Base-by-base conservation (phyloP, 345 rosid genomes). In the Camelina sativa region DNA sequence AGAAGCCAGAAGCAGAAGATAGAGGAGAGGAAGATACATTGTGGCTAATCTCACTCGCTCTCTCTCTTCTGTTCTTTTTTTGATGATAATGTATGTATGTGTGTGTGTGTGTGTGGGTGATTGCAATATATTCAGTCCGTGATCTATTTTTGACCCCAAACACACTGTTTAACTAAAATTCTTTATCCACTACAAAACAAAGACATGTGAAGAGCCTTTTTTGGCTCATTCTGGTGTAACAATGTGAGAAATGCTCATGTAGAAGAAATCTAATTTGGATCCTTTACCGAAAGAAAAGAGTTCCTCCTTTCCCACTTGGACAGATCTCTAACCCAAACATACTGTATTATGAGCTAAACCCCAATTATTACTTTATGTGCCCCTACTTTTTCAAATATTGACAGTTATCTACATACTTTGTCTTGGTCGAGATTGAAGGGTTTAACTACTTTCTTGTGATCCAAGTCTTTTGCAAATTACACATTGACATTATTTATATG, bases 181-280 rank as follows among this genome's bases (percentile, higher is more conserved):
- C 69, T 44, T 59, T 51, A 69, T 82, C 72, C 90, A 75, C 88
- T 86, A 84, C 81, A 78, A 80, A 71, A 91, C 97, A 91, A 87
- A 85, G 89, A 85, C 97, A 91, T 88, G 96, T 91, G 96, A 91
- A 84, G 81, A 79, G 61, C 17, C 50, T 35, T 67, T 79, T 86
- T 87, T 78, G 77, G 81, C 74, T 77, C 80, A n/a, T 77, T 77
- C 72, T 70, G 54, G 9, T 76, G 53, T 76, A 55, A 63, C 71
- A 64, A 25, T 64, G 76, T 64, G 51, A 40, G 57, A 56, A 71
- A 50, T 52, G 37, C 16, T 58, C 67, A 65, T 65, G 50, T 11
- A 63, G 35, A 70, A 48, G 62, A 77, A 7, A 40, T 48, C 43
- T 58, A 8, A 23, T 63, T 35, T 17, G 61, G 47, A 56, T 70